These are phyloP conservation scores for Trichoderma gamsii DNA, from an alignment of 495 filamentous ascomycete species.

Conservation along the genomic window DNA sequence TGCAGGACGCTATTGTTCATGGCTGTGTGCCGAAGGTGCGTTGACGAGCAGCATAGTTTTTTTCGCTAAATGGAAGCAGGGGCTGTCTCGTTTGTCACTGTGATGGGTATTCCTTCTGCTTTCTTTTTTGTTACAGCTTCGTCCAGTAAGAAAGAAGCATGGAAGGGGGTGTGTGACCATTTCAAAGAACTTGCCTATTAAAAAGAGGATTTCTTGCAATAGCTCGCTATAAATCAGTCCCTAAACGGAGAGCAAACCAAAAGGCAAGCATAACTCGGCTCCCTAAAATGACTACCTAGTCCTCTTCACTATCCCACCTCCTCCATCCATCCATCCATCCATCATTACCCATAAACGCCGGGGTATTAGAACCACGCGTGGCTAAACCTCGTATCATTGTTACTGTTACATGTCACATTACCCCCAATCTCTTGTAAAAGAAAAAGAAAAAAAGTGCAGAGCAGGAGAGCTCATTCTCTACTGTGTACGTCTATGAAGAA, in stretches of 20 bases:
- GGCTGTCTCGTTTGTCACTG: too few relatives aligned
- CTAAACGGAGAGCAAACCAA: not conserved
- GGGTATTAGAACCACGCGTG: slow-evolving; percentile 7
- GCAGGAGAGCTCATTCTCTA: not conserved
- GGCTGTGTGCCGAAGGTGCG: too few relatives aligned
- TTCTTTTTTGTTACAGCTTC: too few relatives aligned
- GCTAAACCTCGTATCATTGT: slow-evolving; percentile 5
- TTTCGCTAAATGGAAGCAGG: too few relatives aligned
- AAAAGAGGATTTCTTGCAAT: not conserved
- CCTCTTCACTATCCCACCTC: not conserved
- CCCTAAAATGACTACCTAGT: not conserved
- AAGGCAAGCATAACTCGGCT: not conserved
- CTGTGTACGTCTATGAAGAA: not conserved
- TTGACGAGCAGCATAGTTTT: too few relatives aligned
- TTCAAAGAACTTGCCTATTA: not conserved
- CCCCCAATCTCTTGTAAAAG: not conserved
- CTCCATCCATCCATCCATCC: not conserved
- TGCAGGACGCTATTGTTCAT: too few relatives aligned
- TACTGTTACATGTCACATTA: slow-evolving; percentile 2
- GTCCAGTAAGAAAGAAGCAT: not conserved
- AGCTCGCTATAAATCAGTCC: slow-evolving; percentile 3
- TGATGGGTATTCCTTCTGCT: too few relatives aligned
- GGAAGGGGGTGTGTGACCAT: not conserved
- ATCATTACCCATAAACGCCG: slow-evolving; percentile 6
- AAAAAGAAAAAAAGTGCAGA: not conserved